Base-by-base conservation (phyloP, 2,329 filamentous ascomycete genomes). In the Hypoxylon sp. region DNA sequence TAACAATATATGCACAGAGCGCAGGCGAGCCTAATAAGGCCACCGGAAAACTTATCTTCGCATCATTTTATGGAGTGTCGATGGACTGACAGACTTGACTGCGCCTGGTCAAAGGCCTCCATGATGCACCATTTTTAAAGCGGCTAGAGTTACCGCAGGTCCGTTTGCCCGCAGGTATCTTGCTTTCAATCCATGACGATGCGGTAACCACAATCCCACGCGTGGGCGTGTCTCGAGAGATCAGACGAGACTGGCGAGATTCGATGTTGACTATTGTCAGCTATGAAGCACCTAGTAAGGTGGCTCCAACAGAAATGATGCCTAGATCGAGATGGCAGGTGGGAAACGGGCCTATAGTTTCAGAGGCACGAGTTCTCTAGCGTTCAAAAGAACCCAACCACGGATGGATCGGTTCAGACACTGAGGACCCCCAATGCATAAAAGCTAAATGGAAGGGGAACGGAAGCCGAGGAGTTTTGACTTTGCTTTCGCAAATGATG, bases 391-490 rank as follows among this genome's bases (percentile, higher is more conserved):
- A 33, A 60, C 59, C 59, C 48, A 47, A 42, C 14, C 42, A 26
- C 50, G 50, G 47, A 37, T 47, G 47, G 50, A 53, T 55, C 50
- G 37, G 47, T 48, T 67, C 37, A 33, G n/a, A 31, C 31, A 44
- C 26, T 11, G 29, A 46, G 39, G 39, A 29, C 24, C 26, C 39
- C 13, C 39, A 44, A 63, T 50, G 69, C 63, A 64, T 71, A 33
- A 66, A 71, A 71, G 59, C 60, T 63, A 64, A 53, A 71, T 71
- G 24, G 66, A 71, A 71, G 62, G 17, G 59, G 55, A 59, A 63
- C 52, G 59, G 66, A 69, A 71, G 57, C 63, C 57, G 57, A 61
- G 17, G 47, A 33, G 13, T 63, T 63, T 53, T 19, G 37, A 14
- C 26, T 37, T 42, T 50, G 9, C 29, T 53, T 46, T 46, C 46